phyloP scores from a whole-genome alignment of 768 basidiomycete genomes.

The Russula abietina region DNA sequence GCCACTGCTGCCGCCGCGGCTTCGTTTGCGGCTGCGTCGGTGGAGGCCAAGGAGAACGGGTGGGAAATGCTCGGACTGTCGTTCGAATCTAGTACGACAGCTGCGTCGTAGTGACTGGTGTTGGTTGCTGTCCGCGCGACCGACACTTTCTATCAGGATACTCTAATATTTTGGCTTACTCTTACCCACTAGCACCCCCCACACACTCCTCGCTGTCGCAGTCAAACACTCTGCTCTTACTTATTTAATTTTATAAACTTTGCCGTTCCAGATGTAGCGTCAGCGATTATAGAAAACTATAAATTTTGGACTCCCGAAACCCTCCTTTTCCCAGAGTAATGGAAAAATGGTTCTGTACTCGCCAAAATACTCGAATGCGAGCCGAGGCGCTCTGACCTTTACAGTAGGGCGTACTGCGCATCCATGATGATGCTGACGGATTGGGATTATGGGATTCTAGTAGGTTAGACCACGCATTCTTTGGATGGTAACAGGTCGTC shows the following conservation, averaged over 20 bases:
- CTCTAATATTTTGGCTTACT: background rate
- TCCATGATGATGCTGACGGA: too few species aligned
- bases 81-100: background rate
- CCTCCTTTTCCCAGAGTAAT: too few species aligned
- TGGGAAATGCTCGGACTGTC: slow-evolving; percentile 28
- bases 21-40: background rate
- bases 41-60: slow-evolving; percentile 29
- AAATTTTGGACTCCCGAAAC: too few species aligned
- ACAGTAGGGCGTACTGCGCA: too few species aligned
- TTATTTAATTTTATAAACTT: background rate
- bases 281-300: too few species aligned
- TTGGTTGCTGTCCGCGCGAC: background rate
- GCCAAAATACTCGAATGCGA: too few species aligned
- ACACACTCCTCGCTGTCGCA: background rate
- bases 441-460: too few species aligned
- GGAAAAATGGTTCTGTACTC: too few species aligned
- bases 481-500: too few species aligned
- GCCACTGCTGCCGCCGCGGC: background rate
- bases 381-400: too few species aligned
- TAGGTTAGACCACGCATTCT: too few species aligned
- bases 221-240: background rate
- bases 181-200: background rate
- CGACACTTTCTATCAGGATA: background rate
- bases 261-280: background rate
- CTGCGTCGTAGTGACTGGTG: background rate